A percentile compares a stretch with the other conserved stretches of the same genome.
These are phyloP conservation scores for Cryptococcus jaspeensis DNA, from an alignment of 1,284 basidiomycete species.

Conservation along the genomic window DNA sequence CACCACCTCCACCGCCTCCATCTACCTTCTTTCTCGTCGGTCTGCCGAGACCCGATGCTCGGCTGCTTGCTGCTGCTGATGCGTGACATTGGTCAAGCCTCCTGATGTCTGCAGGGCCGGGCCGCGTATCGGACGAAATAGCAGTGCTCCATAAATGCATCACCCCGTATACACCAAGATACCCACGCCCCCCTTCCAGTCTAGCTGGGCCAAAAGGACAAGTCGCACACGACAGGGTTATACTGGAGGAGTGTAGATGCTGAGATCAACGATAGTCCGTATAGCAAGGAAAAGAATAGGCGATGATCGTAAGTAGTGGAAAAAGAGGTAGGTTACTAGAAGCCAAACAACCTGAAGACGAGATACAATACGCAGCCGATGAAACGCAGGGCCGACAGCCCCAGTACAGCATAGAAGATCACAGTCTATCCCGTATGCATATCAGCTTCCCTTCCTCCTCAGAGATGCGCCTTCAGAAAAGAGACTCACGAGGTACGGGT, in stretches of 20 bases:
- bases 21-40: too few species aligned
- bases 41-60: background rate
- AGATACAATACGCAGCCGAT: slow-evolving; percentile 73
- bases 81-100: too few species aligned
- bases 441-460: background rate
- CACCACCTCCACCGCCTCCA: too few species aligned
- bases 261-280: background rate
- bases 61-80: too few species aligned
- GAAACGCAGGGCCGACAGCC: slow-evolving; percentile 74
- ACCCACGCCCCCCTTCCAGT: background rate
- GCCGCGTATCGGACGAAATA: too few species aligned
- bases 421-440: slow-evolving; percentile 53
- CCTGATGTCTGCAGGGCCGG: too few species aligned
- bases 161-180: too few species aligned
- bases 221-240: background rate
- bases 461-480: background rate
- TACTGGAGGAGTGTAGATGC: background rate
- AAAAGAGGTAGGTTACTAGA: slow-evolving; percentile 2
- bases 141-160: too few species aligned
- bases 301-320: background rate
- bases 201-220: background rate
- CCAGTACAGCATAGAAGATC: slow-evolving; percentile 78
- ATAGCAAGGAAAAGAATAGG: background rate
- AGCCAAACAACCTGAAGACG: slow-evolving; percentile 55
- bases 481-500: slow-evolving; percentile 66